Evolutionary conservation across 2,329 filamentous ascomycete genomes (phyloP).

Genomic region (Pseudonectria foliicola): DNA sequence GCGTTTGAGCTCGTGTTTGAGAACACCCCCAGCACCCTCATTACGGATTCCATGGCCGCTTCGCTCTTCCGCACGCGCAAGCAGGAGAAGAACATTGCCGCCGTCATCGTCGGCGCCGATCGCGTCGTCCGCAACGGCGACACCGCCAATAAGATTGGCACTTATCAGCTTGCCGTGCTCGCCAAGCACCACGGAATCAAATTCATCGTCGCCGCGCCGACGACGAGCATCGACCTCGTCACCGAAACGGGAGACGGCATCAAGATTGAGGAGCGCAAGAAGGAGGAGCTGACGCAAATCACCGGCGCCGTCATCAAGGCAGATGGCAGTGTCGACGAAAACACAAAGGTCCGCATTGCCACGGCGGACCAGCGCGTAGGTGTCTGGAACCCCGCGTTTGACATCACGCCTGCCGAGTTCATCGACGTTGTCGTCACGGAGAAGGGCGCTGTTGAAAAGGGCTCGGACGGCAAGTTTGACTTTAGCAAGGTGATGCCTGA

Average conservation of each 20-base stretch:
- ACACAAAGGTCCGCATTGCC: conserved; percentile 62
- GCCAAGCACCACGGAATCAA: conserved; percentile 83
- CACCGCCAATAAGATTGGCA: conserved; percentile 98
- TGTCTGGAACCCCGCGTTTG: conserved; percentile 97
- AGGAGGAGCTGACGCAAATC: conserved; percentile 76
- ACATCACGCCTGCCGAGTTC: conserved; percentile 80
- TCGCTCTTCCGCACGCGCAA: conserved; percentile 65
- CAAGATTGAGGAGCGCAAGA: conserved; percentile 80
- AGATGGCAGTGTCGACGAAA: conserved; percentile 57
- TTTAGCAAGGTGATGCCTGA: conserved; percentile 51
- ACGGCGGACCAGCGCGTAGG: conserved; percentile 71
- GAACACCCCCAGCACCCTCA: conserved; percentile 79
- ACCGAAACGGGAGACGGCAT: conserved; percentile 75
- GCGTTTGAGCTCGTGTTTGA: conserved; percentile 97
- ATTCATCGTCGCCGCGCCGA: conserved; percentile 90
- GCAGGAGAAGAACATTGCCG: conserved; percentile 61
- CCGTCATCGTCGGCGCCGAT: conserved; percentile 91
- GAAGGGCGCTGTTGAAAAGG: conserved; percentile 77
- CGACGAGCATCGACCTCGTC: conserved; percentile 83
- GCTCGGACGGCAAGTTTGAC: conserved; percentile 60
- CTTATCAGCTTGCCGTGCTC: conserved; percentile 85
- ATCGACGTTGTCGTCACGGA: conserved; percentile 96
- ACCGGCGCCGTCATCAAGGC: conserved; percentile 65
- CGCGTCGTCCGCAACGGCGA: conserved; percentile 94
- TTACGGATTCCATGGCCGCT: conserved; percentile 95